phyloP scores from a whole-genome alignment of 495 filamentous ascomycete genomes.

The Aspergillus kassunensis region DNA sequence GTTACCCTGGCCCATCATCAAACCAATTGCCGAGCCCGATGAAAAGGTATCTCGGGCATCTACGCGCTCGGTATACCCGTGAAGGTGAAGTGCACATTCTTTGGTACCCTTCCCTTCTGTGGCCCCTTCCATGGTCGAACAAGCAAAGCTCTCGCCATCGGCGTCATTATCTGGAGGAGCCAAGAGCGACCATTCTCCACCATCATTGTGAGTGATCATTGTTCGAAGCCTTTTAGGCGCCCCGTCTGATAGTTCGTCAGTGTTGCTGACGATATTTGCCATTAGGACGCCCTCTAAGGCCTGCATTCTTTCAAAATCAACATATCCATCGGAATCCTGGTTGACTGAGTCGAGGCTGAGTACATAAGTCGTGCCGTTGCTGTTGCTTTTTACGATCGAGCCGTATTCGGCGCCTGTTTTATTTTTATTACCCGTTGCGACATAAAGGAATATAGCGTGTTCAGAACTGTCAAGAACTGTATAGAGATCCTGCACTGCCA shows the following conservation, averaged over 20 bases:
- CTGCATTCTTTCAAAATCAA: slow-evolving; percentile 94
- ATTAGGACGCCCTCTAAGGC: slow-evolving; percentile 85
- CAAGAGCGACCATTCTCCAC: slow-evolving; percentile 75
- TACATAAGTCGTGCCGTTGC: slow-evolving; percentile 92
- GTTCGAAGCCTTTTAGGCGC: slow-evolving; percentile 76
- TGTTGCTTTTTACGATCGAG: slow-evolving; percentile 95
- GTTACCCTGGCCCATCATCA: slow-evolving; percentile 90
- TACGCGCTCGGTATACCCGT: slow-evolving; percentile 85
- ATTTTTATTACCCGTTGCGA: slow-evolving; percentile 61
- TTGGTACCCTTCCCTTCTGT: slow-evolving; percentile 43
- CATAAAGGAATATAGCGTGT: slow-evolving; percentile 88
- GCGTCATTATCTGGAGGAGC: slow-evolving; percentile 63
- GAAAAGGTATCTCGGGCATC: slow-evolving; percentile 80
- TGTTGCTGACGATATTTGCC: slow-evolving; percentile 79
- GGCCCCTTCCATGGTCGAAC: slow-evolving; percentile 50
- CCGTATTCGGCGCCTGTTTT: slow-evolving; percentile 63
- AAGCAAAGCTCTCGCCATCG: slow-evolving; percentile 65
- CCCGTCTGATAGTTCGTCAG: slow-evolving; percentile 55
- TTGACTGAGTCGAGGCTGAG: slow-evolving; percentile 75
- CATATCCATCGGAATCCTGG: slow-evolving; percentile 66
- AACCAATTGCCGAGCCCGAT: slow-evolving; percentile 79
- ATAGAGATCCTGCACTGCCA: slow-evolving; percentile 73
- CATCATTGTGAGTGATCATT: slow-evolving; percentile 94
- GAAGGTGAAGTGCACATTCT: slow-evolving; percentile 82
- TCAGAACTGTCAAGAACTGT: slow-evolving; percentile 91